A percentile compares a stretch with the other conserved stretches of the same genome.
These are phyloP conservation scores for Salvia splendens DNA, from an alignment of 257 asterid species.

Conservation along the genomic window DNA sequence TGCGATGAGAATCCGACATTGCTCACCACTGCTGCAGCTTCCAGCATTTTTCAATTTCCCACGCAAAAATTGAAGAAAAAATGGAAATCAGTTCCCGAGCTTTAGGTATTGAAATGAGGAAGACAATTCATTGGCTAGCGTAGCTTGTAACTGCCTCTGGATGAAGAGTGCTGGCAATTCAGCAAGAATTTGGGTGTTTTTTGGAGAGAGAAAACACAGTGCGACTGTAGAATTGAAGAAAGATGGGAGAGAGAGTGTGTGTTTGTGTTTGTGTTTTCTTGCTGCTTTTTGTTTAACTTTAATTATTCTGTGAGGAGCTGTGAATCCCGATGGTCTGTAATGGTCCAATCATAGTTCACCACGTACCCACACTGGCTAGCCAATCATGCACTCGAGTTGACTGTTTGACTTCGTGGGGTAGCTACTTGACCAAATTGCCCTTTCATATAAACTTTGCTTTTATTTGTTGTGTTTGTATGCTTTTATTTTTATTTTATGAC, in stretches of 20 bases:
- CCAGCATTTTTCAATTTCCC: conserved; percentile 49
- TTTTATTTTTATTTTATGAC: too few species aligned
- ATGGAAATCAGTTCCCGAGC: not conserved
- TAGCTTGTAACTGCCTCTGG: conserved; percentile 28
- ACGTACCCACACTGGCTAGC: conserved; percentile 33
- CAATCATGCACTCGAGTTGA: conserved; percentile 54
- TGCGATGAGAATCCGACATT: conserved; percentile 55
- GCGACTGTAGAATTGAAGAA: conserved; percentile 23
- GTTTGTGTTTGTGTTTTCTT: conserved; percentile 38
- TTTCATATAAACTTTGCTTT: not conserved
- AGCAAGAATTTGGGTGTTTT: conserved; percentile 38
- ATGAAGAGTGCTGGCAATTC: conserved; percentile 36
- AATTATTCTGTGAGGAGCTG: conserved; percentile 39
- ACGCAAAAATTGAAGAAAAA: not conserved
- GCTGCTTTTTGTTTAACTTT: conserved; percentile 28
- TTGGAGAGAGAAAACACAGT: conserved; percentile 52
- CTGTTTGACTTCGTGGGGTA: conserved; percentile 40
- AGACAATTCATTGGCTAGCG: conserved; percentile 42
- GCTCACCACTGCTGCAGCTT: conserved; percentile 54
- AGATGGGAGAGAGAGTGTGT: conserved; percentile 34
- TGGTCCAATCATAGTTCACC: conserved; percentile 34
- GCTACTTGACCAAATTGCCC: conserved; percentile 38
- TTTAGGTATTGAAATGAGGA: conserved; percentile 13
- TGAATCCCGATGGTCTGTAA: conserved; percentile 55
- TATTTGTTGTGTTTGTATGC: too few species aligned